phyloP scores from a whole-genome alignment of 345 rosid genomes.

The Rhizophora mangle region DNA sequence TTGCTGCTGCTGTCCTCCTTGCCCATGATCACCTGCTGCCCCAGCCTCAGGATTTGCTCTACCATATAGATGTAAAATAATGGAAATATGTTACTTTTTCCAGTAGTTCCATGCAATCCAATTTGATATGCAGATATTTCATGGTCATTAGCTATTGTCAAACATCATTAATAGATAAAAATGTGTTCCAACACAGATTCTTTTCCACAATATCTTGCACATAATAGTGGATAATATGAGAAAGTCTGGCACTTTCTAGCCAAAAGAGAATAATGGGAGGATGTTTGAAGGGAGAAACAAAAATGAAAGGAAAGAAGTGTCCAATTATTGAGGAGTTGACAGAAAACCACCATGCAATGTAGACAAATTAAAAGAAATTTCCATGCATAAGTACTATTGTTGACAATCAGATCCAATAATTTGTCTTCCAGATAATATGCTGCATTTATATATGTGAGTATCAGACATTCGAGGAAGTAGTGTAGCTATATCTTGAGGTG shows the following conservation, averaged over 20 bases:
- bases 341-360: no score
- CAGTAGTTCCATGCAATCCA: neutral
- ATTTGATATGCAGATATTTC: neutral
- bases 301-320: no score
- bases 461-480: no score
- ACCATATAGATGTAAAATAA: conserved; percentile 20
- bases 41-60: conserved; percentile 40
- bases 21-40: conserved; percentile 43
- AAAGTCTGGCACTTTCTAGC: neutral
- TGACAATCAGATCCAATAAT: no score
- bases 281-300: no score
- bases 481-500: no score
- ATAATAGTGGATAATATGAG: neutral
- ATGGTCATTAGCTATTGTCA: neutral
- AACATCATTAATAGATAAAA: neutral
- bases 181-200: neutral
- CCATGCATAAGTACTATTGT: no score
- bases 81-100: neutral
- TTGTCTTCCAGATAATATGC: no score
- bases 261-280: neutral
- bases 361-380: no score
- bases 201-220: neutral
- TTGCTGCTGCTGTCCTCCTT: conserved; percentile 36
- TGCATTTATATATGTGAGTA: no score
- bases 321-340: no score